Evolutionary conservation across 2,329 filamentous ascomycete species (phyloP), one percentile per base, ranked within the genome.

Genomic region (Sporothrix phasma): DNA sequence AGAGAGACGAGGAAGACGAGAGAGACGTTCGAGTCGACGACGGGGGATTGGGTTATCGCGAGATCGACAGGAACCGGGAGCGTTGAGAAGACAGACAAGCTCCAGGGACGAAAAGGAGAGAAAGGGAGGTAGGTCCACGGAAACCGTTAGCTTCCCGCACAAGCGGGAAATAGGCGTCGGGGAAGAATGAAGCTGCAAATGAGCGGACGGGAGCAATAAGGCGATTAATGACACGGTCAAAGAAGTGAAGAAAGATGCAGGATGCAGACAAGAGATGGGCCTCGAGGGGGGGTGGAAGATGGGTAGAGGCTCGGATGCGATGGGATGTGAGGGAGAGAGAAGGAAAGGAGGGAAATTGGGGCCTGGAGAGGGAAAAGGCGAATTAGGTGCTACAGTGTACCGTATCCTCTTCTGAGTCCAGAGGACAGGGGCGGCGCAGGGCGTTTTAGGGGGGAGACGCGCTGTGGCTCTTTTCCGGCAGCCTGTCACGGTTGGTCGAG

Each of bases 331-430:
- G 31, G 46, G 46, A 46, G 37, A 60, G 56, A 53, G 58, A 62
- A 43, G 60, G 59, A 64, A 62, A 49, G 31, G 59, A 43, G 49
- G 45, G 63, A 51, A 51, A 66, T 63, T 41, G 65, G 41, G 58
- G 58, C 45, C 22, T 62, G 51, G 59, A 45, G 41, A 61, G 61
- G 43, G 24, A 47, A 62, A 45, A 37, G 34, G 46, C 15, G 63
- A 66, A 67, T 65, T 67, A 58, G 64, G 63, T 65, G 62, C 63
- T 66, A 62, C 61, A 56, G 63, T 66, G 59, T 65, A 65, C 66
- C 60, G 66, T 68, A 65, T 63, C 66, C 66, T 66, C 64, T 68
- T 65, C 63, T 66, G 45, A 45, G 45, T 62, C 51, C 47, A 56
- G 58, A 47, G 59, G 60, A 59, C 51, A 59, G n/a, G 60, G 58